phyloP scores from a whole-genome alignment of 768 basidiomycete species.

The Lentinula aciculospora region DNA sequence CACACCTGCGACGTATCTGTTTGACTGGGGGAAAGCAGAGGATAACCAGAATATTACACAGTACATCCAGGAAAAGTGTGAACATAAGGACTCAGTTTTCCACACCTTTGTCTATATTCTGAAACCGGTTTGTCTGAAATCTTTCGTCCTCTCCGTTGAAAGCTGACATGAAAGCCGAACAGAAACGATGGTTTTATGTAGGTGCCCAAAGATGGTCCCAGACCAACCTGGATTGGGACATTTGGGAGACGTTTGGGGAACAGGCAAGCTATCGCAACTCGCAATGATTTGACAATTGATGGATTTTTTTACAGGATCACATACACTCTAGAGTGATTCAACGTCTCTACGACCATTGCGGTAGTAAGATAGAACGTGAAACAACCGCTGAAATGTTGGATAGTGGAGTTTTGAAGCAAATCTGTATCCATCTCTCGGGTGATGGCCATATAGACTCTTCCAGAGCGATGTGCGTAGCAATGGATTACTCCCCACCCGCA shows the following conservation, averaged over 20 bases:
- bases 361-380: conserved; percentile 21
- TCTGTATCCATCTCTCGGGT: conserved; percentile 32
- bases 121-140: conserved; percentile 16
- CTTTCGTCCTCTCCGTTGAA: conserved; percentile 11
- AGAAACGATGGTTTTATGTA: conserved; percentile 47
- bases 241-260: conserved; percentile 35
- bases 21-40: conserved; percentile 44
- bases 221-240: conserved; percentile 16
- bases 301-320: neutral
- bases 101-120: conserved; percentile 44
- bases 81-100: conserved; percentile 21
- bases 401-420: conserved; percentile 34
- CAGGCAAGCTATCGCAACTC: conserved; percentile 21
- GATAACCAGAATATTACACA: conserved; percentile 25
- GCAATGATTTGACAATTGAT: neutral
- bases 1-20: conserved; percentile 31
- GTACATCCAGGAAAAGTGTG: conserved; percentile 25
- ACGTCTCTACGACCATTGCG: conserved; percentile 30
- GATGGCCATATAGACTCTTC: conserved; percentile 2
- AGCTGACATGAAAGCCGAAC: conserved; percentile 25
- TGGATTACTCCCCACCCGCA: neutral
- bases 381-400: conserved; percentile 34
- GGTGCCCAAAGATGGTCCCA: conserved; percentile 43
- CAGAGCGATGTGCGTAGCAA: neutral
- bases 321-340: conserved; percentile 26